Evolutionary conservation across 2,329 filamentous ascomycete genomes (phyloP).

Genomic region (Tolypocladium guangdongense): DNA sequence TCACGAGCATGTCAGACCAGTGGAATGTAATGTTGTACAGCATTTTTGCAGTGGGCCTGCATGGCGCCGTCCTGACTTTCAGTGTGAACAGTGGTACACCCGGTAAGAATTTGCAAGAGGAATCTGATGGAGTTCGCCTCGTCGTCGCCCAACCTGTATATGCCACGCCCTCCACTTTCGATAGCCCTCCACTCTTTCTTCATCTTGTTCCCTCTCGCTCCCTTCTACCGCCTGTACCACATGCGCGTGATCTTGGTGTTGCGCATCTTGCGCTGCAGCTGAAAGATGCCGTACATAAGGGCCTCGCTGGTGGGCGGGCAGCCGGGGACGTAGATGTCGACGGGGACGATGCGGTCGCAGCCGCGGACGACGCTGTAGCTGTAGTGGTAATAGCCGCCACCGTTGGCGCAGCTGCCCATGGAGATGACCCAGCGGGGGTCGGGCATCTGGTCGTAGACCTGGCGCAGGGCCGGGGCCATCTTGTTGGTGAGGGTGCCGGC

Average conservation of each 20-base stretch:
- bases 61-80: neutral
- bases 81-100: neutral
- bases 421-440: conserved; percentile 78
- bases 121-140: neutral
- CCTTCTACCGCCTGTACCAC: conserved; percentile 47
- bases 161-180: neutral
- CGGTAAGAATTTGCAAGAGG: neutral
- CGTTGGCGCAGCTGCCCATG: conserved; percentile 79
- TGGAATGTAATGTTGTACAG: neutral
- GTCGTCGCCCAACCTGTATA: neutral
- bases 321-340: conserved; percentile 71
- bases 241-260: conserved; percentile 43
- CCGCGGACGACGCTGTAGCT: conserved; percentile 68
- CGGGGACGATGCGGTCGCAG: conserved; percentile 66
- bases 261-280: conserved; percentile 67
- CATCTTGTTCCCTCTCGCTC: neutral
- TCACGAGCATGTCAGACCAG: neutral
- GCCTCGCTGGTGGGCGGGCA: conserved; percentile 54
- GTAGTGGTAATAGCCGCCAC: conserved; percentile 81
- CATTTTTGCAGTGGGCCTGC: neutral
- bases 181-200: neutral
- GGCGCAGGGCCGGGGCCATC: conserved; percentile 83
- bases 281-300: conserved; percentile 62
- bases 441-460: conserved; percentile 94
- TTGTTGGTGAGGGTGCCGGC: conserved; percentile 91